Conservation (phyloP, 1,284 basidiomycete genomes). For the Sanguinoderma infundibulare region DNA sequence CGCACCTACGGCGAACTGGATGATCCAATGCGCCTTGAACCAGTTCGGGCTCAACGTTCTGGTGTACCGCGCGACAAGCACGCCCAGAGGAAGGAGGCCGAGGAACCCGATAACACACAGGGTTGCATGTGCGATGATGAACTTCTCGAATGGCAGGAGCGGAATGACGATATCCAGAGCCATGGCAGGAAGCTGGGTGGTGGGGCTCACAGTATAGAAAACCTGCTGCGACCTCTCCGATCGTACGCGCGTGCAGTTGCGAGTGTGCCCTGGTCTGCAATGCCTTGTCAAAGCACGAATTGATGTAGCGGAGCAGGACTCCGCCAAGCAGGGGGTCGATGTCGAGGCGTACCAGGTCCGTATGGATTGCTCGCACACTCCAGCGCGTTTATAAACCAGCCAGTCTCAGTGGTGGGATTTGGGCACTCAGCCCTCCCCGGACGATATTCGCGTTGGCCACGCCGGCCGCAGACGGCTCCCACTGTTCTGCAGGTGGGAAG, state of each 20-base stretch:
- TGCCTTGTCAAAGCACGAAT: not conserved
- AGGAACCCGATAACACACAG: slow-evolving; percentile 37
- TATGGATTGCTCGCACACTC: not conserved
- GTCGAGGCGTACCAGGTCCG: slow-evolving; percentile 7
- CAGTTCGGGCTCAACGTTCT: slow-evolving; percentile 35
- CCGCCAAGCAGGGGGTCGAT: slow-evolving; percentile 1
- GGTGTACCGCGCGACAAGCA: slow-evolving; percentile 35
- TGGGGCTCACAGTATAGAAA: not conserved
- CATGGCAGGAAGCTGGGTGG: not conserved
- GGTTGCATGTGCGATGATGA: slow-evolving; percentile 44
- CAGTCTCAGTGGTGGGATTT: slow-evolving; percentile 21
- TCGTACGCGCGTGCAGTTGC: not conserved
- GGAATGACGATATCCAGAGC: slow-evolving; percentile 17
- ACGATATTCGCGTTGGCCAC: not conserved
- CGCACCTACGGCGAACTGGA: slow-evolving; percentile 33
- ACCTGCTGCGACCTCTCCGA: not conserved
- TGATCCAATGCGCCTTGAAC: slow-evolving; percentile 35
- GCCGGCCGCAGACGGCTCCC: slow-evolving; percentile 6
- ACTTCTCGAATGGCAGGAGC: slow-evolving; percentile 34
- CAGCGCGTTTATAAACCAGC: slow-evolving; percentile 15
- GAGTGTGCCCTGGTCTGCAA: not conserved
- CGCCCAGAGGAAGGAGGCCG: slow-evolving; percentile 36
- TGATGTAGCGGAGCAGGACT: not conserved
- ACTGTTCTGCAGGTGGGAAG: slow-evolving; percentile 5
- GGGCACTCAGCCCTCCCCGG: slow-evolving; percentile 9